Evolutionary conservation across 2,329 filamentous ascomycete species (phyloP), one percentile per base, ranked within the genome.

Genomic region (Xylariomycetidae sp.): DNA sequence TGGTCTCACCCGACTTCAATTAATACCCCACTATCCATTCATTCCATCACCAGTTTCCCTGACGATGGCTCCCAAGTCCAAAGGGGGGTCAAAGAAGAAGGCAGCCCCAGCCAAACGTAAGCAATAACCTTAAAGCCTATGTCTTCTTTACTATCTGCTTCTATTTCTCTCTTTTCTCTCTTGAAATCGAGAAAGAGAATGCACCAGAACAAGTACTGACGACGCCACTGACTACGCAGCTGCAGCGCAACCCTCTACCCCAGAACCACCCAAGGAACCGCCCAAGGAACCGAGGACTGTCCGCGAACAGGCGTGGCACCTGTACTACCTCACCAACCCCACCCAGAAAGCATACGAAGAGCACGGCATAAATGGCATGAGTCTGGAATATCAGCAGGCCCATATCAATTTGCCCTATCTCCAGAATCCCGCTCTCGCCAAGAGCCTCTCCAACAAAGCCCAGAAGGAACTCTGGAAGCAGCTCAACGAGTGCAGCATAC

Each of bases 391-490:
- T 36, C 66, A 63, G 38, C 66, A 68, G 46, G 64, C 63, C 15
- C 76, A 69, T 59, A 50, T 64, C 23, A 66, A 69, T 53, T 50
- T 64, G 13, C 61, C 66, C 43, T 64, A 72, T 37, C 59, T 74
- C 4, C 37, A 42, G 25, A 59, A 59, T 27, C 62, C 62, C 28
- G 60, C 64, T 23, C 59, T 58, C 27, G 52, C 60, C 38, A 46
- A 52, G 23, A 32, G 34, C 6, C 47, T 55, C 22, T 49, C 46
- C n/a, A 60, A 63, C 53, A 30, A 75, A 54, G 56, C 67, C 16
- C 68, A 75, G 49, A 68, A 69, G 48, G 74, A 78, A 46, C 68
- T 73, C 50, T 80, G 74, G 74, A 74, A 73, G 55, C 59, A 63
- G 29, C 62, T 75, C 41, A 66, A 65, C 51, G 74, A 77, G 44